phyloP scores from a whole-genome alignment of 2,329 filamentous ascomycete species.

The Fusarium sp. region DNA sequence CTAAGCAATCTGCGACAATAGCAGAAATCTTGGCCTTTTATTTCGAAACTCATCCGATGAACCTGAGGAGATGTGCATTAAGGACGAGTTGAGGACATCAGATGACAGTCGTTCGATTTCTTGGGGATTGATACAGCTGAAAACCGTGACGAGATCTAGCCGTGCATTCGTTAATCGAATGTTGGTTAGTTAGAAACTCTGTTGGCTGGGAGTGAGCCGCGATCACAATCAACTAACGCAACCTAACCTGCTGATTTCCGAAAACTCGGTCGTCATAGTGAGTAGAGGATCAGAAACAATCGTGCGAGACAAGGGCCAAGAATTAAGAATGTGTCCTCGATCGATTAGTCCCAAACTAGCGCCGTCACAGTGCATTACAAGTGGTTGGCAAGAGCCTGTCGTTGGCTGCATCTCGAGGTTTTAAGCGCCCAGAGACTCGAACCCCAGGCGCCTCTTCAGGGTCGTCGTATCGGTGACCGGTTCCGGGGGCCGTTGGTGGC shows the following conservation, averaged over 20 bases:
- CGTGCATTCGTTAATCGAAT: conserved; percentile 1
- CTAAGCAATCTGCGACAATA: conserved; percentile 29
- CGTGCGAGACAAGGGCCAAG: conserved; percentile 1
- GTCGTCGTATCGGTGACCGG: conserved; percentile 2
- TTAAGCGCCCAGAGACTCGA: conserved; percentile 39
- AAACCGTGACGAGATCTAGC: conserved; percentile 23
- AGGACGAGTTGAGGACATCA: background rate
- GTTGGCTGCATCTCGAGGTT: conserved; percentile 31
- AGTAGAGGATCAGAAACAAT: background rate
- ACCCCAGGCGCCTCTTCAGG: conserved; percentile 24
- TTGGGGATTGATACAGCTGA: conserved; percentile 1
- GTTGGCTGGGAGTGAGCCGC: conserved; percentile 3
- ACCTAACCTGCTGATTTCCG: conserved; percentile 10
- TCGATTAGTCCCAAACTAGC: conserved; percentile 33
- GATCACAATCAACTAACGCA: background rate
- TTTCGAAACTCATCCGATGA: conserved; percentile 9
- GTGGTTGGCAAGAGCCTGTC: conserved; percentile 22
- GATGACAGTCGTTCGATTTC: conserved; percentile 37
- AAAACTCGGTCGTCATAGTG: conserved; percentile 4
- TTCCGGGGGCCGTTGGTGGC: conserved; percentile 22
- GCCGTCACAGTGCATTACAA: conserved; percentile 42
- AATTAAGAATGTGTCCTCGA: background rate
- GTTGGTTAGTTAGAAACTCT: background rate
- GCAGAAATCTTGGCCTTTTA: conserved; percentile 20
- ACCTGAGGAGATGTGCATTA: background rate